These are phyloP conservation scores for Candida pseudoviswanathii DNA, from an alignment of 1,139 yeast species.

Conservation along the genomic window DNA sequence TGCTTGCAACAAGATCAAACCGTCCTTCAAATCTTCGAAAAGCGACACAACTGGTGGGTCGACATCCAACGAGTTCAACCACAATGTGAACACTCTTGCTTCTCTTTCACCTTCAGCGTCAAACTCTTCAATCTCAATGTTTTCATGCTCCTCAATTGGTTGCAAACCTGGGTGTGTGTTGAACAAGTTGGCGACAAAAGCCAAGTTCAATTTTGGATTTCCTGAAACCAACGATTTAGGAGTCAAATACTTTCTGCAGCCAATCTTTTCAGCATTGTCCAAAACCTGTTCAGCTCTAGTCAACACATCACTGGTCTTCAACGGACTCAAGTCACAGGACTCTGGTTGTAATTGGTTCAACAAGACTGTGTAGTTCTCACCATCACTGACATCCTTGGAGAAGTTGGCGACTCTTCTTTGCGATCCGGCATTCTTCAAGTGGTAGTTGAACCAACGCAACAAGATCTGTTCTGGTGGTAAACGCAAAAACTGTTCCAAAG, in stretches of 20 bases:
- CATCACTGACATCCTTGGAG: constrained; percentile 86
- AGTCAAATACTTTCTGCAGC: constrained; percentile 91
- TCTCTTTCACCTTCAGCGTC: constrained; percentile 99
- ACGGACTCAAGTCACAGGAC: constrained; percentile 76
- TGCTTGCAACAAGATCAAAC: constrained; percentile 85
- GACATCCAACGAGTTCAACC: constrained; percentile 96
- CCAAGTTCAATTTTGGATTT: constrained; percentile 92
- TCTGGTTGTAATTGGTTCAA: constrained; percentile 88
- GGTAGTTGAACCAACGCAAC: constrained; percentile 97
- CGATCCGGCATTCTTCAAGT: constrained; percentile 92
- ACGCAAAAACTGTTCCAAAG: constrained; percentile 92
- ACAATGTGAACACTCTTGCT: constrained; percentile 95
- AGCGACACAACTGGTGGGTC: constrained; percentile 91
- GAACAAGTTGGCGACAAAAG: constrained; percentile 95
- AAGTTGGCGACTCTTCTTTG: constrained; percentile 83
- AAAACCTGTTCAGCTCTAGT: constrained; percentile 87
- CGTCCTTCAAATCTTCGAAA: constrained; percentile 95
- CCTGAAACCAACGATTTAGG: constrained; percentile 94
- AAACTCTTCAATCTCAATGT: constrained; percentile 87
- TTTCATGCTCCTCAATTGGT: constrained; percentile 90
- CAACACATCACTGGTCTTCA: constrained; percentile 70
- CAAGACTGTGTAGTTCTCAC: constrained; percentile 90
- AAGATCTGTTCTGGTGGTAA: constrained; percentile 97
- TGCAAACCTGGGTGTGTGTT: constrained; percentile 96
- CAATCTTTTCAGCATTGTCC: constrained; percentile 84